Conservation (phyloP, 2,329 filamentous ascomycete species). For the Cladophialophora chaetospira region DNA sequence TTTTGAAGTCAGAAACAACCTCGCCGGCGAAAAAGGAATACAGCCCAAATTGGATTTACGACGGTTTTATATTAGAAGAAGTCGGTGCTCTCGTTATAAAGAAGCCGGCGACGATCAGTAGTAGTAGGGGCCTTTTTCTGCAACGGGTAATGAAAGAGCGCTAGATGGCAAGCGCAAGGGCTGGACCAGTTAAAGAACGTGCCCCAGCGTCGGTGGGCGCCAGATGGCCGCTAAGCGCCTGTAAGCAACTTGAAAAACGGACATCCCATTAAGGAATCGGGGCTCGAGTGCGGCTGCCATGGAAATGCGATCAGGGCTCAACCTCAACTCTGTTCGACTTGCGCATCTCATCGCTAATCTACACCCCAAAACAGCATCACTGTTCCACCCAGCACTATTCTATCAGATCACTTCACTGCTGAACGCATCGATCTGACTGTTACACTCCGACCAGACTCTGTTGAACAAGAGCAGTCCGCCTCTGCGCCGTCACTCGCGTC, state of each 20-base stretch:
- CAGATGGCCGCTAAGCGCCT: slow-evolving; percentile 3
- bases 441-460: background rate
- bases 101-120: no score
- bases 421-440: background rate
- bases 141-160: background rate
- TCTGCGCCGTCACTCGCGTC: background rate
- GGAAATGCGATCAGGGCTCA: background rate
- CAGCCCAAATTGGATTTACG: no score
- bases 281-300: background rate
- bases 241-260: slow-evolving; percentile 7
- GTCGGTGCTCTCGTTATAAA: no score
- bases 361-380: background rate
- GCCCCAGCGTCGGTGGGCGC: background rate
- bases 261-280: background rate
- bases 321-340: background rate
- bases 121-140: background rate
- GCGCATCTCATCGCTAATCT: background rate
- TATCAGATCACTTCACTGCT: background rate
- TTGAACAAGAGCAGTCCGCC: background rate
- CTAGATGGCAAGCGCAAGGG: background rate
- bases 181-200: background rate
- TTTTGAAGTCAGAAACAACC: no score
- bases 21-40: no score
- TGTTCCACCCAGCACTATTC: slow-evolving; percentile 1
- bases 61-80: no score